These are phyloP conservation scores for Fusarium sp. DNA, from an alignment of 2,329 filamentous ascomycete species.

Conservation along the genomic window DNA sequence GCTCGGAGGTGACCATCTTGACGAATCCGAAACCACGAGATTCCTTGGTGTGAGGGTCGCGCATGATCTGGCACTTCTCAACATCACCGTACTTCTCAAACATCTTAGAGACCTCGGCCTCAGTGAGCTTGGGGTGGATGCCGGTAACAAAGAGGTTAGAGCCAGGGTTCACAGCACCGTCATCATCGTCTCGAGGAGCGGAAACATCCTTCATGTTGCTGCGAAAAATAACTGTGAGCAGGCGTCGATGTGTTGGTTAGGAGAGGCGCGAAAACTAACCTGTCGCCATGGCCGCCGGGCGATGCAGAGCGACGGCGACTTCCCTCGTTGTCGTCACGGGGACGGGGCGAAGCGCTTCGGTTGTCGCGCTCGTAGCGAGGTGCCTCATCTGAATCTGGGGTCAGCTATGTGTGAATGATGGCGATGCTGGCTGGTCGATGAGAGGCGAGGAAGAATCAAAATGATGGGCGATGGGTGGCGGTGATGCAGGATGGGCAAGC, in stretches of 20 bases:
- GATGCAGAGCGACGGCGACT: conserved; percentile 71
- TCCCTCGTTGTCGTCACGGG: conserved; percentile 70
- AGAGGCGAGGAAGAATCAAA: neutral
- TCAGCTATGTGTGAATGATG: conserved; percentile 13
- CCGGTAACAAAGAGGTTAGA: conserved; percentile 99
- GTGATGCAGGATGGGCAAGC: conserved; percentile 8
- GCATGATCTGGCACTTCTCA: conserved; percentile 99
- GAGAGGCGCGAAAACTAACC: conserved; percentile 30
- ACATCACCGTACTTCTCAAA: conserved; percentile 99
- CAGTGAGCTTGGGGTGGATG: conserved; percentile 91
- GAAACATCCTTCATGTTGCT: conserved; percentile 65
- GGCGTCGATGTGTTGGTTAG: neutral
- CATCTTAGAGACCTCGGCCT: conserved; percentile 90
- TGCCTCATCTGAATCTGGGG: conserved; percentile 63
- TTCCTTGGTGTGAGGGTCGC: conserved; percentile 97
- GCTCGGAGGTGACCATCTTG: conserved; percentile 96
- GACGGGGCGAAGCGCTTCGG: conserved; percentile 73
- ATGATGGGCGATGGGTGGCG: neutral
- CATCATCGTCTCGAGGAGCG: conserved; percentile 70
- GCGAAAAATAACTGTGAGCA: conserved; percentile 16
- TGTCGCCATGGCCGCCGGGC: conserved; percentile 60
- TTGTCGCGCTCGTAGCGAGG: conserved; percentile 75
- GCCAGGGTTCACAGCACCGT: conserved; percentile 88
- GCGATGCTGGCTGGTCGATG: neutral
- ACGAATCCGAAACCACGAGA: conserved; percentile 99